Evolutionary conservation across 2,329 filamentous ascomycete genomes (phyloP).

Genomic region (Cercospora sp.): DNA sequence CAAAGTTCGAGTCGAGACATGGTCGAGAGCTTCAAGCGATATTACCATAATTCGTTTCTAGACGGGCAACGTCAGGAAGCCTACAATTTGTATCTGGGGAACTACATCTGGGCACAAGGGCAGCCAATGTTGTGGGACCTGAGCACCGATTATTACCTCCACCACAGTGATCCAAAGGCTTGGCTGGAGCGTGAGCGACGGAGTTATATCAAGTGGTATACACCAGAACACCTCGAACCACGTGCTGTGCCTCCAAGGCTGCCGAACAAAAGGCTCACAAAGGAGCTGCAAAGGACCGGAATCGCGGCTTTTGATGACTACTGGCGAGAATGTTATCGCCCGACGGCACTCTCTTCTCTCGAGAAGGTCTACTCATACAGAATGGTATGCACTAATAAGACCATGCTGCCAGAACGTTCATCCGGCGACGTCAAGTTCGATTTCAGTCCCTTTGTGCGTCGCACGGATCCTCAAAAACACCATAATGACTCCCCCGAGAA

Average conservation of each 20-base stretch:
- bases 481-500: constrained; percentile 59
- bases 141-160: constrained; percentile 90
- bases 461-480: constrained; percentile 46
- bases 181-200: constrained; percentile 63
- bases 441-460: constrained; percentile 82
- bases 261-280: constrained; percentile 1
- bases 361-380: constrained; percentile 89
- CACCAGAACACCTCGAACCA: constrained; percentile 67
- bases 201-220: constrained; percentile 90
- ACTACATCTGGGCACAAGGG: constrained; percentile 84
- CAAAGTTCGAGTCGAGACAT: constrained; percentile 96
- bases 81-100: constrained; percentile 94
- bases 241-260: constrained; percentile 55
- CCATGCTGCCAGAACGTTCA: constrained; percentile 72
- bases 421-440: constrained; percentile 71
- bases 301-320: constrained; percentile 80
- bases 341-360: constrained; percentile 82
- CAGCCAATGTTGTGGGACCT: constrained; percentile 98
- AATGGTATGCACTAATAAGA: constrained; percentile 78
- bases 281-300: constrained; percentile 20
- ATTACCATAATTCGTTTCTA: constrained; percentile 98
- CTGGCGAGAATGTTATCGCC: constrained; percentile 96
- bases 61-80: constrained; percentile 98
- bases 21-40: constrained; percentile 98
- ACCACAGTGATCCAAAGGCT: constrained; percentile 77